Conservation (phyloP, 305 asterid genomes). For the Striga hermonthica region DNA sequence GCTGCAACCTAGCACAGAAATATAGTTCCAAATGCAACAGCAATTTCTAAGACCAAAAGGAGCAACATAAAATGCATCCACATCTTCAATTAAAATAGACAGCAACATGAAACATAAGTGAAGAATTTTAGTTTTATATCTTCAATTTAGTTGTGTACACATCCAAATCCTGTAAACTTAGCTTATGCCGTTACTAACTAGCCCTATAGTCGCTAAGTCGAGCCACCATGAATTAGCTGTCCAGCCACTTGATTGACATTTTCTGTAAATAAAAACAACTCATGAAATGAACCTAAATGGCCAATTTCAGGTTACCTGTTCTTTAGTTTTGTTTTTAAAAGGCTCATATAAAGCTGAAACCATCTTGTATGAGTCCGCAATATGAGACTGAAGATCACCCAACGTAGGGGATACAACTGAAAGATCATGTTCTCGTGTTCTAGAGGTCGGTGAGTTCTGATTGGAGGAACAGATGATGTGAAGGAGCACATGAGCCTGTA, state of each 20-base stretch:
- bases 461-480: conserved; percentile 64
- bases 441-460: conserved; percentile 36
- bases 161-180: too few species aligned
- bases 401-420: conserved; percentile 43
- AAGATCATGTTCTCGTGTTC: conserved; percentile 42
- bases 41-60: too few species aligned
- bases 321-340: conserved; percentile 81
- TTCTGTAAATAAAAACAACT: too few species aligned
- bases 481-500: conserved; percentile 93
- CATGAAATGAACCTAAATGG: too few species aligned
- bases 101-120: too few species aligned
- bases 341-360: conserved; percentile 88
- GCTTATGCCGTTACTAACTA: too few species aligned
- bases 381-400: conserved; percentile 67
- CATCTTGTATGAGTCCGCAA: conserved; percentile 87
- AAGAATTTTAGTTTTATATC: too few species aligned
- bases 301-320: conserved; percentile 51
- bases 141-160: too few species aligned
- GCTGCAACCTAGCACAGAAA: too few species aligned
- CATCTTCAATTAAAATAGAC: too few species aligned
- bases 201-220: not conserved
- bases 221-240: conserved; percentile 18
- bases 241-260: conserved; percentile 6
- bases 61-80: too few species aligned
- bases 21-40: too few species aligned